A percentile compares a stretch with the other conserved stretches of the same genome.
These are phyloP conservation scores for Coemansia sp. DNA, from an alignment of 192 early-diverging fungal species.

Conservation along the genomic window DNA sequence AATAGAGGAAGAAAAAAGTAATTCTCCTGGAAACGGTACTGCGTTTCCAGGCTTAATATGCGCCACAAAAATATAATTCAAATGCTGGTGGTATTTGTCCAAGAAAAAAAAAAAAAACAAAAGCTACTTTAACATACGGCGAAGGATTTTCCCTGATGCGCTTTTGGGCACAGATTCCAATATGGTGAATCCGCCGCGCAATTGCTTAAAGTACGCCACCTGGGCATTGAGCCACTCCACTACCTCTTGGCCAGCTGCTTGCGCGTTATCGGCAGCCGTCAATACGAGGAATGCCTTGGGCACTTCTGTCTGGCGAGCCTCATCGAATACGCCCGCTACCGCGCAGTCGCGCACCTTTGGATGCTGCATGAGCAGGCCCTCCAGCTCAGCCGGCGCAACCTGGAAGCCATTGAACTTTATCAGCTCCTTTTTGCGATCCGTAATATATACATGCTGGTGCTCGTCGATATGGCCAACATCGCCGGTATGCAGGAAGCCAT, in stretches of 20 bases:
- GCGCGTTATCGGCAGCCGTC: conserved; percentile 1
- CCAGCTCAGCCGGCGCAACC: conserved; percentile 82
- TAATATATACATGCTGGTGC: conserved; percentile 57
- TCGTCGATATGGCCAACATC: conserved; percentile 71
- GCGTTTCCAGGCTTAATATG: background rate
- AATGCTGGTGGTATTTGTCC: no score
- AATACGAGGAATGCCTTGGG: conserved; percentile 37
- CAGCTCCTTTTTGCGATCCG: conserved; percentile 80
- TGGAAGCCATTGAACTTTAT: conserved; percentile 87
- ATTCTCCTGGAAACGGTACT: background rate
- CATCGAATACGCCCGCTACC: conserved; percentile 61
- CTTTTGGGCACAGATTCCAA: conserved; percentile 30
- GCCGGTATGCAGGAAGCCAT: conserved; percentile 80
- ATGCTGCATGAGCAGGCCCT: conserved; percentile 66
- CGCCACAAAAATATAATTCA: background rate
- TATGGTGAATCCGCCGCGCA: conserved; percentile 30
- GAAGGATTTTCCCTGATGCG: conserved; percentile 31
- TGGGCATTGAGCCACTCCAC: conserved; percentile 26
- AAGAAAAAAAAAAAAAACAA: conserved; percentile 5
- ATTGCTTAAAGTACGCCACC: conserved; percentile 38
- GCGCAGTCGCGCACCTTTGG: conserved; percentile 64
- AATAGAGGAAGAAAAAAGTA: background rate
- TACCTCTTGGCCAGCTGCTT: conserved; percentile 3
- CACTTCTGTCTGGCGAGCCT: conserved; percentile 54
- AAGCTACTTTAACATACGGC: conserved; percentile 41